phyloP scores from a whole-genome alignment of 106 monocot species.

The Chionographis japonica region DNA sequence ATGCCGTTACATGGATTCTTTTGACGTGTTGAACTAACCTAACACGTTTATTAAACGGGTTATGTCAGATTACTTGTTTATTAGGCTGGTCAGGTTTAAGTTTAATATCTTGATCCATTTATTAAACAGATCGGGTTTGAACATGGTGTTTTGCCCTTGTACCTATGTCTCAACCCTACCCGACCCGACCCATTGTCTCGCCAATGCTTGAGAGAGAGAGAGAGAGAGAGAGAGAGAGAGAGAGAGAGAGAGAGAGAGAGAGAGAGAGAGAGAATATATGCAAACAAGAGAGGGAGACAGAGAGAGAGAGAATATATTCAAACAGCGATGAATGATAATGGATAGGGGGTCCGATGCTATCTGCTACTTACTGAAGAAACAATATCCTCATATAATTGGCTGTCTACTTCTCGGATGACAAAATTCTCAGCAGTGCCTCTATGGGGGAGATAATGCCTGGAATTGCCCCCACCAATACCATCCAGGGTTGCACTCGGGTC shows the following conservation, averaged over 20 bases:
- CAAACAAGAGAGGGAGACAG: neutral
- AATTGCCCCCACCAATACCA: too few species aligned
- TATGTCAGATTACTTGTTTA: too few species aligned
- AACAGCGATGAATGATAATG: constrained; percentile 7
- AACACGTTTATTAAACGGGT: too few species aligned
- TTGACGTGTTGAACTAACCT: too few species aligned
- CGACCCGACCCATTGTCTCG: too few species aligned
- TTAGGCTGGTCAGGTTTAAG: too few species aligned
- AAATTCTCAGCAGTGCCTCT: constrained; percentile 32
- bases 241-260: constrained; percentile 2
- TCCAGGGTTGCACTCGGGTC: too few species aligned
- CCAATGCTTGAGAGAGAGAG: neutral
- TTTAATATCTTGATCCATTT: too few species aligned
- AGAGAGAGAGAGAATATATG: neutral
- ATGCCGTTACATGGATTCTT: too few species aligned
- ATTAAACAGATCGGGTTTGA: too few species aligned
- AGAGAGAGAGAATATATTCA: neutral
- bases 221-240: constrained; percentile 2
- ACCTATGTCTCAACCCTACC: too few species aligned
- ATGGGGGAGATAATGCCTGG: neutral
- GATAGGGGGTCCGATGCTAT: neutral
- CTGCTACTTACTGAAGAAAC: constrained; percentile 23
- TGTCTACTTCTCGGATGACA: constrained; percentile 40
- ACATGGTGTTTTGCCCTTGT: too few species aligned
- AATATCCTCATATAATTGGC: constrained; percentile 28